These are phyloP conservation scores for Xylariaceae sp. DNA, from an alignment of 2,329 filamentous ascomycete genomes.

Conservation along the genomic window DNA sequence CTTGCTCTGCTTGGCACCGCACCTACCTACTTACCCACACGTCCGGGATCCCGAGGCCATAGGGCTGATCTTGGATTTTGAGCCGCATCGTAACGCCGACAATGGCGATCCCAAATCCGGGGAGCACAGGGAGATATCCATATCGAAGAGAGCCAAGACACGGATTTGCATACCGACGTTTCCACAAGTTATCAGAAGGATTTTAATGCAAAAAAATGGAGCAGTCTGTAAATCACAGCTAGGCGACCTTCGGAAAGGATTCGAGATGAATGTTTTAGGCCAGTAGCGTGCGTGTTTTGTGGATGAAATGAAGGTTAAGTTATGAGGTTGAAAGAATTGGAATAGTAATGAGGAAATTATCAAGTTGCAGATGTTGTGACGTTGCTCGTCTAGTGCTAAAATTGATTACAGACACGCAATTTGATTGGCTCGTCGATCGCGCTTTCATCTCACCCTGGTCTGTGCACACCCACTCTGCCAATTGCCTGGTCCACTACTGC, in stretches of 20 bases:
- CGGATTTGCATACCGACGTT: constrained; percentile 24
- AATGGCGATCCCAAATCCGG: constrained; percentile 43
- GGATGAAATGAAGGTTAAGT: constrained; percentile 22
- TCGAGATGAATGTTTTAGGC: constrained; percentile 12
- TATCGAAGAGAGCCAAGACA: constrained; percentile 37
- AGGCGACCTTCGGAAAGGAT: constrained; percentile 31
- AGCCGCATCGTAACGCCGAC: constrained; percentile 46
- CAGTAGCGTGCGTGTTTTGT: constrained; percentile 7
- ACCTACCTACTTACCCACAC: constrained; percentile 32
- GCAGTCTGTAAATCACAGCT: constrained; percentile 26
- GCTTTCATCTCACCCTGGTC: constrained; percentile 32
- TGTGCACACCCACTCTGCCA: constrained; percentile 30
- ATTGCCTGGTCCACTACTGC: constrained; percentile 6
- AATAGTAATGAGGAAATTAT: constrained; percentile 31
- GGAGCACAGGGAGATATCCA: constrained; percentile 32
- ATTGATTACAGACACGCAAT: background rate
- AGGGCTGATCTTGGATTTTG: constrained; percentile 45
- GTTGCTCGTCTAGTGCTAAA: constrained; percentile 33
- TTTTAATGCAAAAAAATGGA: constrained; percentile 29
- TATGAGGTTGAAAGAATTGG: constrained; percentile 38
- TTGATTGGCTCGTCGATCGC: constrained; percentile 36
- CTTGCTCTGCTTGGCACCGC: constrained; percentile 24
- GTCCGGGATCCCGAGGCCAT: constrained; percentile 35
- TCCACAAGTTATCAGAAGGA: constrained; percentile 5
- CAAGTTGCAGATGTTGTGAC: constrained; percentile 39